Conservation (phyloP, 148 eudicot genomes). For the Vaccinium darrowii region DNA sequence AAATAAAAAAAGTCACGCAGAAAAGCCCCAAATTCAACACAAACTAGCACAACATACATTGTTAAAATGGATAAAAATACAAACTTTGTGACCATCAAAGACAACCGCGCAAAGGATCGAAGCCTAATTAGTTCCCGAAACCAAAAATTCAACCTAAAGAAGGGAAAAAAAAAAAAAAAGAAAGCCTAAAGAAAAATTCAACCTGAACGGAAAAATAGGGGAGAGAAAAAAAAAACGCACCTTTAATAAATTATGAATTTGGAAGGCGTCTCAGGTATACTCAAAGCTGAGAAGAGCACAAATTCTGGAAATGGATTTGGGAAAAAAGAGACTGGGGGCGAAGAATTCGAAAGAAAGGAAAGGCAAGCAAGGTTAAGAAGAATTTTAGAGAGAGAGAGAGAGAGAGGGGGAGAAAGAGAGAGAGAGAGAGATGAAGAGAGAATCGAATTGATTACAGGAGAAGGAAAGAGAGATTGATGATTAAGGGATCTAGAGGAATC, state of each 20-base stretch:
- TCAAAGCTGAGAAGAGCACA: neutral
- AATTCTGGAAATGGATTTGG: neutral
- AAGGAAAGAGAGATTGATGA: slow-evolving; percentile 56
- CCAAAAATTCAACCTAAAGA: neutral
- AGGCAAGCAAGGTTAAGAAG: neutral
- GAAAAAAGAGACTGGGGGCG: neutral
- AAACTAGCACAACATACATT: slow-evolving; percentile 4
- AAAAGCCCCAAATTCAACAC: no score
- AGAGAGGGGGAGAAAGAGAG: neutral
- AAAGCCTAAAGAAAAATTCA: neutral
- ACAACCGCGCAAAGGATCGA: slow-evolving; percentile 15
- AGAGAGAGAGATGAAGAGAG: slow-evolving; percentile 6
- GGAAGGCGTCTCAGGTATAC: neutral
- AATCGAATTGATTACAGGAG: slow-evolving; percentile 62
- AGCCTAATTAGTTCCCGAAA: neutral
- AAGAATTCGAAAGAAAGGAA: slow-evolving; percentile 9
- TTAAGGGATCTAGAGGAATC: slow-evolving; percentile 51
- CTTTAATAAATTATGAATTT: slow-evolving; percentile 13
- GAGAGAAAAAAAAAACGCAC: slow-evolving; percentile 14
- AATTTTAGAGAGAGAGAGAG: slow-evolving; percentile 11
- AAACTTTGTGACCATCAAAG: slow-evolving; percentile 12
- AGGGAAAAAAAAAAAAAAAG: neutral
- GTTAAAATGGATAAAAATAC: slow-evolving; percentile 1
- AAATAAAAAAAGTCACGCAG: no score
- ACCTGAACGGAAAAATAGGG: neutral